Evolutionary conservation across 108 stramenopile species (phyloP).

Genomic region (Parmales sp.): DNA sequence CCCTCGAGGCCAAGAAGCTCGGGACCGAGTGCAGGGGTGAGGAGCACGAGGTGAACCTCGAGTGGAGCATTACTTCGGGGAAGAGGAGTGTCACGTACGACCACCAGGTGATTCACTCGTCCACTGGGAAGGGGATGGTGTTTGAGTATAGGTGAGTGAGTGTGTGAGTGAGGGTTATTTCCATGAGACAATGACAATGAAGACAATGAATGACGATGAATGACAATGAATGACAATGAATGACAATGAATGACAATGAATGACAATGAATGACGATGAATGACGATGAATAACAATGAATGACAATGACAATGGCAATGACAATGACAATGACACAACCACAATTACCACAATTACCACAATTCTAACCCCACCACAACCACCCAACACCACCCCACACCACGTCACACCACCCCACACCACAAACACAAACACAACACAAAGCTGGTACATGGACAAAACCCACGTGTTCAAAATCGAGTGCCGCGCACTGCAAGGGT

Average conservation of each 20-base stretch:
- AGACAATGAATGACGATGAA: not conserved
- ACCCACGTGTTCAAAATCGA: slow-evolving; percentile 76
- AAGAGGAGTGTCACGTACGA: slow-evolving; percentile 54
- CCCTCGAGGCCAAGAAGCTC: slow-evolving; percentile 37
- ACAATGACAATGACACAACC: not conserved
- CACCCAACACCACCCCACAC: not conserved
- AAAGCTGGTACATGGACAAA: slow-evolving; percentile 69
- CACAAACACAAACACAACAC: not conserved
- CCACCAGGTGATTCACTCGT: slow-evolving; percentile 56
- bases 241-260: not conserved
- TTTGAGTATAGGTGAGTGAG: not conserved
- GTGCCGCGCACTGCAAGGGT: not conserved
- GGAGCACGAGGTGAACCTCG: slow-evolving; percentile 65
- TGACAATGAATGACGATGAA: not conserved
- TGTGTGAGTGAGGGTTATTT: not conserved
- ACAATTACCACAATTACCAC: not conserved
- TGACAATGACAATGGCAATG: not conserved
- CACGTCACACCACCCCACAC: not conserved
- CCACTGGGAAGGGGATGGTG: slow-evolving; percentile 30
- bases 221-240: not conserved
- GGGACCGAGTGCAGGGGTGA: slow-evolving; percentile 64
- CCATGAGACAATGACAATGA: not conserved
- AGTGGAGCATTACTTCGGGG: slow-evolving; percentile 63
- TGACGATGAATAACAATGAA: not conserved
- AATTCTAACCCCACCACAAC: not conserved